Conservation (phyloP, 2,329 filamentous ascomycete species). For the Sclerotinia subarctica region DNA sequence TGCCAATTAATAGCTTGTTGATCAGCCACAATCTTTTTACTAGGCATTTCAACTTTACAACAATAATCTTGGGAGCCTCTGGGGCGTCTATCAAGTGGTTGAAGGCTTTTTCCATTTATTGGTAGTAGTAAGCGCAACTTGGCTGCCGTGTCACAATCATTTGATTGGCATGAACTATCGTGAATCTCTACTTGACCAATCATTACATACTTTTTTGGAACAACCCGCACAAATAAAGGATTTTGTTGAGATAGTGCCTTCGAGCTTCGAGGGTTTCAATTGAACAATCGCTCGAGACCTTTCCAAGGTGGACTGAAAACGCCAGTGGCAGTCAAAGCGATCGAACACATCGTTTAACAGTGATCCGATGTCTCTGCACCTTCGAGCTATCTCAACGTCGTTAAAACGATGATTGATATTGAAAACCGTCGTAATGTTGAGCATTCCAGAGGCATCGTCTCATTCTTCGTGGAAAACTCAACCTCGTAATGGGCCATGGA, state of each 20-base stretch:
- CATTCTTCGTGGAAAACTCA: constrained; percentile 17
- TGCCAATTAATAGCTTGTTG: background rate
- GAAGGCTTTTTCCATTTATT: constrained; percentile 11
- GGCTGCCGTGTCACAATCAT: background rate
- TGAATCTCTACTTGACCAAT: background rate
- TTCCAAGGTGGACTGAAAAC: background rate
- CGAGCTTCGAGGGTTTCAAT: background rate
- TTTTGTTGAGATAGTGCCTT: constrained; percentile 5
- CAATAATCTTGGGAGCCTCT: background rate
- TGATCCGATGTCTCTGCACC: constrained; percentile 2
- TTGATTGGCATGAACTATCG: constrained; percentile 1
- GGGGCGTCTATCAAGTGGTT: constrained; percentile 13
- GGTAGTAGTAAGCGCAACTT: constrained; percentile 15
- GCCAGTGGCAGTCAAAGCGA: background rate
- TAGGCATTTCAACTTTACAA: constrained; percentile 7
- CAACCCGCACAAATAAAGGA: constrained; percentile 5
- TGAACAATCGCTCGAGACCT: constrained; percentile 9
- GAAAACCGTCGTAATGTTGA: background rate
- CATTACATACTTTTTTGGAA: background rate
- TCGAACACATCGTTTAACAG: background rate
- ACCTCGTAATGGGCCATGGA: background rate
- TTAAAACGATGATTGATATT: background rate
- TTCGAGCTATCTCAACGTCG: background rate
- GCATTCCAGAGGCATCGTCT: constrained; percentile 14
- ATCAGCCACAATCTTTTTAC: constrained; percentile 5